Evolutionary conservation across 805 yeast species (phyloP).

Genomic region (Yamadazyma philogaea): DNA sequence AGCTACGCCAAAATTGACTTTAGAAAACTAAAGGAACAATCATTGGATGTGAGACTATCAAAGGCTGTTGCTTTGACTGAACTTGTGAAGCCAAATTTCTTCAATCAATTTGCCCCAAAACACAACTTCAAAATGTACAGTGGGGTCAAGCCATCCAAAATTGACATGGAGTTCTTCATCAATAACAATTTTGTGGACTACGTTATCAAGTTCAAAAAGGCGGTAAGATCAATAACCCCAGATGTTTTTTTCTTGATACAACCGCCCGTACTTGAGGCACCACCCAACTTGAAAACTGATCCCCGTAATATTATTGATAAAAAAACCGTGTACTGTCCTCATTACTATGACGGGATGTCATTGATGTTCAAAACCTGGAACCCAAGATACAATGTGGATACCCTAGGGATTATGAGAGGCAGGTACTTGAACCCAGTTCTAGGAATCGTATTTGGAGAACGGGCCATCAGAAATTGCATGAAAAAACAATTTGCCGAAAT

Average conservation of each 20-base stretch:
- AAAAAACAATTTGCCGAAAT: constrained; percentile 66
- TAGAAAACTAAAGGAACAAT: constrained; percentile 15
- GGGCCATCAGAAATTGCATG: constrained; percentile 69
- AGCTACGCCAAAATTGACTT: constrained; percentile 32
- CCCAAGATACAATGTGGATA: constrained; percentile 76
- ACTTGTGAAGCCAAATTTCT: constrained; percentile 29
- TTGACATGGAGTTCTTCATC: constrained; percentile 56
- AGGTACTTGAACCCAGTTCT: constrained; percentile 68
- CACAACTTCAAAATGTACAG: constrained; percentile 32
- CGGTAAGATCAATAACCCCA: constrained; percentile 44
- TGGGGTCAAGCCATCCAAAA: constrained; percentile 17
- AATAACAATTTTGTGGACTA: constrained; percentile 64
- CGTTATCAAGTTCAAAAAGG: constrained; percentile 48
- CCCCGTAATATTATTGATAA: constrained; percentile 50
- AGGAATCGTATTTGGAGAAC: constrained; percentile 79
- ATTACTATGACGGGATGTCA: constrained; percentile 93
- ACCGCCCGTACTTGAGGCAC: constrained; percentile 76
- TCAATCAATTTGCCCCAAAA: constrained; percentile 24
- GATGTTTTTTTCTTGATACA: constrained; percentile 63
- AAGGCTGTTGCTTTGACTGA: constrained; percentile 19
- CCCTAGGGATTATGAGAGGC: constrained; percentile 81
- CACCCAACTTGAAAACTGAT: constrained; percentile 61
- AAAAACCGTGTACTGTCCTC: constrained; percentile 76
- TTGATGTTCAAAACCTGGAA: constrained; percentile 92
- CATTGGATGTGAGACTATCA: constrained; percentile 29